Percentiles rank a stretch among this genome's conserved stretches.
Evolutionary conservation across 116 monocot species (phyloP).

Genomic region (Cymodocea nodosa): DNA sequence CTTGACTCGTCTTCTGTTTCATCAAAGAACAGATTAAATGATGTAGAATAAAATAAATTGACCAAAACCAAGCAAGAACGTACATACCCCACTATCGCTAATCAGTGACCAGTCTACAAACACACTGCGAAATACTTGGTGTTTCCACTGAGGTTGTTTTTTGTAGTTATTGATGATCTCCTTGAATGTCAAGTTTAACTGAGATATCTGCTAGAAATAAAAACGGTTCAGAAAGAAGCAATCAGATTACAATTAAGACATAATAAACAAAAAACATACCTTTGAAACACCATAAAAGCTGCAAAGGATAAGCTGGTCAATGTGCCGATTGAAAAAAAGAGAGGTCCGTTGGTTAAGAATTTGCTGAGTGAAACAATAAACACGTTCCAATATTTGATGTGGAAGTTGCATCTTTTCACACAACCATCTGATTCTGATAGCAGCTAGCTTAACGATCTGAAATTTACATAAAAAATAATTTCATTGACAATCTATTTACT

Average conservation of each 20-base stretch:
- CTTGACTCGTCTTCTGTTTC: slow-evolving; percentile 48
- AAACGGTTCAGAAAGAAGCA: slow-evolving; percentile 5
- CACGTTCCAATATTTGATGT: slow-evolving; percentile 51
- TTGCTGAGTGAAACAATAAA: slow-evolving; percentile 72
- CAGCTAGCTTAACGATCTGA: slow-evolving; percentile 87
- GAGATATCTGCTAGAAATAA: slow-evolving; percentile 47
- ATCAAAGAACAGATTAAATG: not conserved
- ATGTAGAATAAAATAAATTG: not conserved
- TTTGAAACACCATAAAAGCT: slow-evolving; percentile 93
- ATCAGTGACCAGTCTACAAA: slow-evolving; percentile 43
- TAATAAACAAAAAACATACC: slow-evolving; percentile 21
- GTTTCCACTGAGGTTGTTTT: slow-evolving; percentile 79
- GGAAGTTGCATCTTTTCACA: slow-evolving; percentile 68
- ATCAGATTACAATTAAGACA: not conserved
- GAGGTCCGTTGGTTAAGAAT: slow-evolving; percentile 58
- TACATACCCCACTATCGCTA: slow-evolving; percentile 40
- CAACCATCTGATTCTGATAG: slow-evolving; percentile 78
- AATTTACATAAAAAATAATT: slow-evolving; percentile 1
- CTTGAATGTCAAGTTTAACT: slow-evolving; percentile 62
- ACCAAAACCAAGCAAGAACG: not conserved
- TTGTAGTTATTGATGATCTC: slow-evolving; percentile 77
- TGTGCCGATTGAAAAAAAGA: slow-evolving; percentile 83
- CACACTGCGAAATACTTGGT: slow-evolving; percentile 69
- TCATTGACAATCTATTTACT: not conserved
- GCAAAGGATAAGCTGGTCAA: slow-evolving; percentile 92